These are phyloP conservation scores for Gentiana macrophylla DNA, from an alignment of 257 asterid genomes.

Conservation along the genomic window DNA sequence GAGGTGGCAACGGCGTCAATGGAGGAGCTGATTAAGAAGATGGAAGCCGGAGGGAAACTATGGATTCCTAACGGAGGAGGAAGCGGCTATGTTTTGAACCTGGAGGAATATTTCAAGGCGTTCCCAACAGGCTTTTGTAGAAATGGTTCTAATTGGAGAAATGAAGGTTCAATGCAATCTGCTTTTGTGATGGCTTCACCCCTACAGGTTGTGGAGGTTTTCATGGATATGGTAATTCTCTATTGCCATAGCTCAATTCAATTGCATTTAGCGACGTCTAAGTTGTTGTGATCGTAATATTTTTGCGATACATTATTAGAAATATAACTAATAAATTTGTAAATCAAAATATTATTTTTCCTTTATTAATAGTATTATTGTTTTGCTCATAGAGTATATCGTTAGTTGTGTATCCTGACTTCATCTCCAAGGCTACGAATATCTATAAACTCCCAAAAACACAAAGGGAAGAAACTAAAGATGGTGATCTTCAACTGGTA, in stretches of 20 bases:
- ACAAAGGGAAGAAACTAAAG: no score
- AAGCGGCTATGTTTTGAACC: slow-evolving; percentile 7
- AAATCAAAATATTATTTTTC: no score
- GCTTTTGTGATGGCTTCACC: slow-evolving; percentile 13
- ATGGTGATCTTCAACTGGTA: no score
- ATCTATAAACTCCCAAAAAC: no score
- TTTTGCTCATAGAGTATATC: neutral
- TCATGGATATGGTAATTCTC: slow-evolving; percentile 38
- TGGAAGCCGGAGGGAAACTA: slow-evolving; percentile 28
- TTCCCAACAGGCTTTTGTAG: slow-evolving; percentile 18
- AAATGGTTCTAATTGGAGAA: slow-evolving; percentile 9
- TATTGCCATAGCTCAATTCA: no score
- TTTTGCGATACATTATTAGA: no score
- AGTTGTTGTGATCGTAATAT: no score
- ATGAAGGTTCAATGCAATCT: slow-evolving; percentile 25
- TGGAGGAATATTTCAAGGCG: slow-evolving; percentile 23
- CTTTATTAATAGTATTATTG: neutral
- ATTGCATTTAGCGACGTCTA: no score
- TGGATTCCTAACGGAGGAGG: slow-evolving; percentile 28
- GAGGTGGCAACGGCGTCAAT: slow-evolving; percentile 23
- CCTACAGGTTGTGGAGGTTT: slow-evolving; percentile 17
- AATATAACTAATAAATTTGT: no score
- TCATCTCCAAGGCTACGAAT: neutral
- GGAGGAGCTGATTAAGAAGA: slow-evolving; percentile 33
- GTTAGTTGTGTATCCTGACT: no score